Base-by-base conservation (phyloP, 2,329 filamentous ascomycete genomes). In the Macroventuria anomochaeta region DNA sequence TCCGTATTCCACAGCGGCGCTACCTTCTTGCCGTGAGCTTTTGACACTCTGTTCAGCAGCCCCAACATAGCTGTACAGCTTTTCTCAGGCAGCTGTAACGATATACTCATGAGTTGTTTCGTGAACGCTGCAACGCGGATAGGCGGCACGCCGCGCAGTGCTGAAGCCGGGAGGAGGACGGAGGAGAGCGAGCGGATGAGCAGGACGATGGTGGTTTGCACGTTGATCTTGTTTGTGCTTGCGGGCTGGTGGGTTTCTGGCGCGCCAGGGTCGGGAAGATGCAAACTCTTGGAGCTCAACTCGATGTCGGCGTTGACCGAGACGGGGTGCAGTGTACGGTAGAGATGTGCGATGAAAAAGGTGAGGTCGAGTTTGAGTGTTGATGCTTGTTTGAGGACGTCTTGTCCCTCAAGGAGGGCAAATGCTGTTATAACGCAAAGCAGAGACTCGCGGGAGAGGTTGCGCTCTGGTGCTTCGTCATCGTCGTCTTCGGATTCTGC, bases 341-440 rank as follows among this genome's bases (percentile, higher is more conserved):
- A 99, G 54, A 99, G 89, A 75, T 97, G 90, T 12, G 89, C 91
- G 66, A 91, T 93, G 82, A 99, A 99, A 82, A 93, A 97, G 66
- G 89, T 91, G 31, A 99, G 85, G 73, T 99, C 96, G 41, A 99
- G 87, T 68, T 93, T 90, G 4, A 97, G 83, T 37, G 88, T 83
- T 36, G 87, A 84, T 52, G 91, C 89, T 41, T 91, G 89, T 76
- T 92, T 93, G 77, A 90, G 88, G 13, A 88, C 91, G 68, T 97
- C 93, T 78, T 99, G 95, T 41, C 95, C 93, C 60, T 95, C 90
- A 32, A 99, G 86, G 6, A 99, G 86, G n/a, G 93, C 92, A 70
- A 96, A 97, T 21, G 96, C 95, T 0, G 95, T 99, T 67, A 96
- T 92, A 53, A 93, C 96, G 79, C 93, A 97, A 51, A 99, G 88